phyloP scores from a whole-genome alignment of 2,329 filamentous ascomycete species.

The Fusarium sp. region DNA sequence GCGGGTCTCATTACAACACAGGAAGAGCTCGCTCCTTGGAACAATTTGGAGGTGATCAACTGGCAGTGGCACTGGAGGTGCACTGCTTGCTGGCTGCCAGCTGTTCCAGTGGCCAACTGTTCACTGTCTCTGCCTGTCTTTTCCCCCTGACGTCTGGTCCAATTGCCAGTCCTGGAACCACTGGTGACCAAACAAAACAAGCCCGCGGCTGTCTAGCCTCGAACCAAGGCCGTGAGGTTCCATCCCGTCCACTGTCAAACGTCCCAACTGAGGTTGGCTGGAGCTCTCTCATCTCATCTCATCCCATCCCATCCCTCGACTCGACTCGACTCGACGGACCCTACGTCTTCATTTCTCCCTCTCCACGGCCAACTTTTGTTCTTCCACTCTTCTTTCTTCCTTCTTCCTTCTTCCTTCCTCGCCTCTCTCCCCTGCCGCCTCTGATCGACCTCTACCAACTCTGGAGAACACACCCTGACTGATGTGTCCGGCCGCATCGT shows the following conservation, averaged over 20 bases:
- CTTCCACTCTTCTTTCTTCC: neutral
- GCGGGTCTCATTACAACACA: conserved; percentile 42
- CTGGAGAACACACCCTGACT: conserved; percentile 27
- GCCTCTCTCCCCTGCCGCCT: conserved; percentile 19
- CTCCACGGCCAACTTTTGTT: conserved; percentile 9
- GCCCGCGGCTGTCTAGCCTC: conserved; percentile 8
- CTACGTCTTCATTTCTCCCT: conserved; percentile 18
- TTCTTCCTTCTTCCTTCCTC: neutral
- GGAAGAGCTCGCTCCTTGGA: neutral
- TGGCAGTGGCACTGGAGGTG: neutral
- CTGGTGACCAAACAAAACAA: conserved; percentile 12
- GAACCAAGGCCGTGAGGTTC: conserved; percentile 20
- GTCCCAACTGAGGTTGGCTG: conserved; percentile 9
- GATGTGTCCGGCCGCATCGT: conserved; percentile 48
- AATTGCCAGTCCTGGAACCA: conserved; percentile 6
- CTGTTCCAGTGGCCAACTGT: conserved; percentile 24
- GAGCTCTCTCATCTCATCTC: conserved; percentile 33
- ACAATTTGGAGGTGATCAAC: neutral
- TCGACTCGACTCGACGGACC: conserved; percentile 15
- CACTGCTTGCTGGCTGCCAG: neutral
- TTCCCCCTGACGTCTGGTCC: neutral
- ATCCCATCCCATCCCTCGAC: conserved; percentile 27
- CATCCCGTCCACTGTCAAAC: conserved; percentile 31
- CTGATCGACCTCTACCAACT: conserved; percentile 15
- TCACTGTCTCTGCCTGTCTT: conserved; percentile 1